These are phyloP conservation scores for Odontarrhena argentea DNA, from an alignment of 345 rosid genomes.

Conservation along the genomic window DNA sequence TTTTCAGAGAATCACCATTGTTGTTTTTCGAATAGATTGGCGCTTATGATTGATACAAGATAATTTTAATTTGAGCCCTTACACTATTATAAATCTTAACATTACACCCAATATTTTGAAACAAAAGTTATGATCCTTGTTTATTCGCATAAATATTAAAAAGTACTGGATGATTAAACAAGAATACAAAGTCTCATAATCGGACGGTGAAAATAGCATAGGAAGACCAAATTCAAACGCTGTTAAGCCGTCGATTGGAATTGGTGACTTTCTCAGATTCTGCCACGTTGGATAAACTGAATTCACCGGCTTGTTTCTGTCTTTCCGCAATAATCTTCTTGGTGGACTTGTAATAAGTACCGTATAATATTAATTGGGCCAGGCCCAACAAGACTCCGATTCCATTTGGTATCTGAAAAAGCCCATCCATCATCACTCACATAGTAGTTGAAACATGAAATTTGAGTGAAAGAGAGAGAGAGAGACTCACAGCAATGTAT, in stretches of 20 bases:
- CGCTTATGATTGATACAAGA: neutral
- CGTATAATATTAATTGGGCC: constrained; percentile 67
- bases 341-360: constrained; percentile 61
- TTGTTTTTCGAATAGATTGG: constrained; percentile 7
- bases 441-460: constrained; percentile 13
- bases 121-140: neutral
- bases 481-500: constrained; percentile 58
- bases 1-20: constrained; percentile 18
- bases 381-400: constrained; percentile 56
- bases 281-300: constrained; percentile 44
- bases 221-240: constrained; percentile 7
- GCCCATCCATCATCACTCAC: neutral
- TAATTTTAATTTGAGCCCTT: neutral
- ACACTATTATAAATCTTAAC: neutral
- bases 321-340: constrained; percentile 54
- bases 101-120: constrained; percentile 13
- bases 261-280: neutral
- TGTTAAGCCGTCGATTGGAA: neutral
- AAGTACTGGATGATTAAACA: neutral
- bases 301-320: constrained; percentile 34
- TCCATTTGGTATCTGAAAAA: constrained; percentile 71
- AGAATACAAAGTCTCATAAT: constrained; percentile 5
- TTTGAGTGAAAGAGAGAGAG: neutral
- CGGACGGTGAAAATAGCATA: neutral
- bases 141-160: constrained; percentile 8